Evolutionary conservation across 495 filamentous ascomycete genomes (phyloP).

Genomic region (Zalerion maritima): DNA sequence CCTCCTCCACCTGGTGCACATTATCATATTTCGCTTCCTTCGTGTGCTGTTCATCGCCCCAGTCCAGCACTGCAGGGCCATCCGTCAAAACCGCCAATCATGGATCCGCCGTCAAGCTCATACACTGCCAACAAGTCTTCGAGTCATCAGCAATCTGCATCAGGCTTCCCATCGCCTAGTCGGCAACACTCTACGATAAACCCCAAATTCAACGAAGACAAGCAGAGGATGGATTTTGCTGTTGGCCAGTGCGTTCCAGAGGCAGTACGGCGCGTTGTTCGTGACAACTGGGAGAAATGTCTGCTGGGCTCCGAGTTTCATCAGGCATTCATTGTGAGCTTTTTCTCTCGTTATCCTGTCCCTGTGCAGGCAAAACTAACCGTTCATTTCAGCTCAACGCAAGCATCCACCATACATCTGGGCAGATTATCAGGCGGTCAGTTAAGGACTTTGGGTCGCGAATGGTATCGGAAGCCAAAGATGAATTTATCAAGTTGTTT

Average conservation of each 20-base stretch:
- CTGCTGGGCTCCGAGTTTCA: slow-evolving; percentile 37
- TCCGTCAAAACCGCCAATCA: slow-evolving; percentile 25
- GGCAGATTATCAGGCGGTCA: slow-evolving; percentile 22
- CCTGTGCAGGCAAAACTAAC: too few species aligned
- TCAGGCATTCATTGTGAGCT: slow-evolving; percentile 33
- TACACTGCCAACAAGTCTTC: slow-evolving; percentile 3
- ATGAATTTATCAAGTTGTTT: slow-evolving; percentile 25
- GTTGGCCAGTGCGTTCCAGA: slow-evolving; percentile 26
- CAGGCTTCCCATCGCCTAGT: slow-evolving; percentile 26
- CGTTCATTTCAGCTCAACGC: slow-evolving; percentile 39
- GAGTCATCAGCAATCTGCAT: too few species aligned
- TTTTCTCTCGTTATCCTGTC: too few species aligned
- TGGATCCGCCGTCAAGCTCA: slow-evolving; percentile 21
- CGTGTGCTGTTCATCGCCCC: too few species aligned
- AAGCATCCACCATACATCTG: slow-evolving; percentile 25
- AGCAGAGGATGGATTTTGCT: slow-evolving; percentile 25
- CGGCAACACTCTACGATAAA: slow-evolving; percentile 20
- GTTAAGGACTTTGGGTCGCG: slow-evolving; percentile 29
- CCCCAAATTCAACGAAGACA: slow-evolving; percentile 26
- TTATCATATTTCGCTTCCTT: too few species aligned
- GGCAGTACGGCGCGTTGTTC: slow-evolving; percentile 27
- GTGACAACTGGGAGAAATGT: slow-evolving; percentile 35
- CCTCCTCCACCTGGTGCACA: too few species aligned
- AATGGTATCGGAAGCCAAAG: slow-evolving; percentile 25
- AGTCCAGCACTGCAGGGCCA: too few species aligned